Percentiles rank a stretch among this genome's conserved stretches.
These are phyloP conservation scores for Prorocentrum cordatum DNA, from an alignment of 169 alveolate genomes.

Conservation along the genomic window DNA sequence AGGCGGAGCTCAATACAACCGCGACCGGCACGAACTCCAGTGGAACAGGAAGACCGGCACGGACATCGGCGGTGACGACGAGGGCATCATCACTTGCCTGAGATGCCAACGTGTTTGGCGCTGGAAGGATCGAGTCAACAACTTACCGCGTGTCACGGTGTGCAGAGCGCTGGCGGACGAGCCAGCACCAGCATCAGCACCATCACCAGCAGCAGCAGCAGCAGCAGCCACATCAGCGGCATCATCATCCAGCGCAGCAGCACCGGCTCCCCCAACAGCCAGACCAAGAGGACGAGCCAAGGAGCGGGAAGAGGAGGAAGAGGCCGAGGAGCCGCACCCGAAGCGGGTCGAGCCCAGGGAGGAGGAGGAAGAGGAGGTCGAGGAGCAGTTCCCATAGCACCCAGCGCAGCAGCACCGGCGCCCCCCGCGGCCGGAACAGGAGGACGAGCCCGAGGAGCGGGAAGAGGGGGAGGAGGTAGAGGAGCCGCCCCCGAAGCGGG, in stretches of 20 bases:
- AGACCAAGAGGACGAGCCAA: too few species aligned
- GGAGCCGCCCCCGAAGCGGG: too few species aligned
- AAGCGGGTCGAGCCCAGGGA: too few species aligned
- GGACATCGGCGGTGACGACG: not conserved
- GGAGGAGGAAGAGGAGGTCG: not conserved
- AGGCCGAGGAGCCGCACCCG: too few species aligned
- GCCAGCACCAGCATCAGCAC: too few species aligned
- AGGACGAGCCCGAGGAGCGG: too few species aligned
- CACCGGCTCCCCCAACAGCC: not conserved
- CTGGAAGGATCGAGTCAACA: slow-evolving; percentile 13
- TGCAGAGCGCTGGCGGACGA: not conserved
- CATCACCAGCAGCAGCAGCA: too few species aligned
- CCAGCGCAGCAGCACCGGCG: not conserved
- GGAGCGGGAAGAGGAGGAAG: too few species aligned
- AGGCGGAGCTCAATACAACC: not conserved
- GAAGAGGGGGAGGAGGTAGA: too few species aligned
- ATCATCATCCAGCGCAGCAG: not conserved
- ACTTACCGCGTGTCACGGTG: not conserved
- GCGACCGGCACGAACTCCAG: not conserved
- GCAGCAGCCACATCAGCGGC: not conserved
- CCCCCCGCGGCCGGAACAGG: not conserved
- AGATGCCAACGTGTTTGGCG: not conserved
- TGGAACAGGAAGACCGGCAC: not conserved
- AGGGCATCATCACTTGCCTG: not conserved
- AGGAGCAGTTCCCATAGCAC: not conserved